Base-by-base conservation (phyloP, 1,139 yeast genomes). In the Wickerhamomyces sp. region DNA sequence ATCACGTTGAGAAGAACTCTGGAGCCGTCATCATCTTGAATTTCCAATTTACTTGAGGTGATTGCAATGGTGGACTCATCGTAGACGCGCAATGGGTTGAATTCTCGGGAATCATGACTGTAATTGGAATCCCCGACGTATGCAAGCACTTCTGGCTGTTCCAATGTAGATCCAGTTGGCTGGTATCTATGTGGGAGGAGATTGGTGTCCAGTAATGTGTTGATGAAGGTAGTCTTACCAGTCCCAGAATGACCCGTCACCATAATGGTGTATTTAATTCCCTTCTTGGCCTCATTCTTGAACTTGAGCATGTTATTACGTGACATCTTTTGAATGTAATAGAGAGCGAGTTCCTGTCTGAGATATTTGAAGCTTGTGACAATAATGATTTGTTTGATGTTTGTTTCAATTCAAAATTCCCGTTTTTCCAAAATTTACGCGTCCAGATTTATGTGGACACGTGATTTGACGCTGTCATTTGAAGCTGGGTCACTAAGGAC, bases 161-260 rank as follows among this genome's bases (percentile, higher is more conserved):
- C 52, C 26, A 26, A 36, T 18, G 42, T 41, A 14, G 47, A 47
- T 17, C 45, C 55, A 32, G 45, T 45, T 26, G 57, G 58, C 38
- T 70, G 70, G 49, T 66, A 82, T 40, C 77, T 68, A 50, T 80
- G 86, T 20, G 75, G 68, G 45, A 81, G 57, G 27, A 81, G 69
- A 39, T 70, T 72, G 30, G 77, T 74, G 52, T 77, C 82, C 42
- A 83, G 58, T 35, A 89, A 63, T 33, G 93, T 77, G 60, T 87
- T 86, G 42, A 87, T 68, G 51, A 88, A 86, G 0, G 94, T 78
- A 3, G 94, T 73, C 56, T 88, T 86, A 5, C 96, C 96, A 0
- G 81, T 68, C 4, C 95, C 95, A 11, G 79, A 65, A 10, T 71
- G 67, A 5, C 96, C 96, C 22, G 81, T 78, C 11, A 86, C 75